phyloP scores from a whole-genome alignment of 768 basidiomycete genomes.

The Mycena capillaripes region DNA sequence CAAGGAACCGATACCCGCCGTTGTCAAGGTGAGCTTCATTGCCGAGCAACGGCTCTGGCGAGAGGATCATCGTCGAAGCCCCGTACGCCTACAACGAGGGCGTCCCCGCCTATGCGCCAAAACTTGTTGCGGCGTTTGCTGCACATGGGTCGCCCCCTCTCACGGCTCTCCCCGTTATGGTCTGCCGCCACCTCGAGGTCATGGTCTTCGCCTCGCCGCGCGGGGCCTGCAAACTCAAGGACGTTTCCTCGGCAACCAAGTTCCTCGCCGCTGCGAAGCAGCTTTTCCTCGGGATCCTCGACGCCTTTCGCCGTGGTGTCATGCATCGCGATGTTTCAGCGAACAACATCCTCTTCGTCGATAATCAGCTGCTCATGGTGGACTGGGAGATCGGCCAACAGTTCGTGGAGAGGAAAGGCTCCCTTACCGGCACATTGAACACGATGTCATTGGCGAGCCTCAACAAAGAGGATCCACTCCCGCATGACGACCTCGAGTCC shows the following conservation, averaged over 20 bases:
- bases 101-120: slow-evolving; percentile 24
- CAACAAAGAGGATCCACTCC: slow-evolving; percentile 1
- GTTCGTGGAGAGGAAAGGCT: slow-evolving; percentile 3
- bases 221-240: slow-evolving; percentile 7
- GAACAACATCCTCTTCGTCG: slow-evolving; percentile 18
- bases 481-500: slow-evolving; percentile 33
- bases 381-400: slow-evolving; percentile 29
- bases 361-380: slow-evolving; percentile 15
- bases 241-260: slow-evolving; percentile 10
- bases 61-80: slow-evolving; percentile 24
- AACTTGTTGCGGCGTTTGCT: slow-evolving; percentile 26
- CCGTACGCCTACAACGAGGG: neutral
- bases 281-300: slow-evolving; percentile 18
- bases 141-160: slow-evolving; percentile 13
- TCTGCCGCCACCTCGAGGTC: slow-evolving; percentile 24
- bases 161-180: neutral
- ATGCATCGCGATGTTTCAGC: slow-evolving; percentile 26
- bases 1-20: slow-evolving; percentile 4
- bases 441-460: slow-evolving; percentile 27
- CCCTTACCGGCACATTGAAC: slow-evolving; percentile 25
- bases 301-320: slow-evolving; percentile 22
- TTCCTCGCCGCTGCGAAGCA: too few relatives aligned
- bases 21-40: slow-evolving; percentile 30
- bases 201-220: slow-evolving; percentile 23
- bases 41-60: slow-evolving; percentile 19